Base-by-base conservation (phyloP, 345 rosid species). In the Melaleuca quinquenervia region DNA sequence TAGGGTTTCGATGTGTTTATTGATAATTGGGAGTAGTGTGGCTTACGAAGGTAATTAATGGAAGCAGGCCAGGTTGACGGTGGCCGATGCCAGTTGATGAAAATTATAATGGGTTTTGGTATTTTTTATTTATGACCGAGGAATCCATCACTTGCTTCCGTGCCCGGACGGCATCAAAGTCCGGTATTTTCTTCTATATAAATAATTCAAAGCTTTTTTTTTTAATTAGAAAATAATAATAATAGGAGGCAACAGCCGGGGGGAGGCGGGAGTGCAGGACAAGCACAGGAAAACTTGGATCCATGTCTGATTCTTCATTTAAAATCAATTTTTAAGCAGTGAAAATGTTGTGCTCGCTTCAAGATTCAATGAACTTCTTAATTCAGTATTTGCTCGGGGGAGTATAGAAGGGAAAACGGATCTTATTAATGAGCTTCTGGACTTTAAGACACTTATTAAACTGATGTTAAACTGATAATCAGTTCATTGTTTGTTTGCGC, bases 31-130 rank as follows among this genome's bases (percentile, higher is more conserved):
- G 91, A 70, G 18, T 0, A 70, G 78, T 16, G 84, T 22, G 89
- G 86, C 83, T 55, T 62, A 82, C 82, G 87, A 29, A 41, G 84
- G 90, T 56, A 83, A 90, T 90, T 85, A 91, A 91, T 90, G 26
- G 82, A 52, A 84, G 89, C 84, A n/a, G 90, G 90, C 89, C 13
- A 90, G 90, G 88, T 86, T 85, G 83, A 36, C 88, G 84, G 84
- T n/a, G 41, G 44, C 84, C 50, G 52, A 52, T 52, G 55, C 55
- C 88, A 84, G 6, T 54, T 70, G 78, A 70, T 70, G 78, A 70
- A 32, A 32, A 16, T 70, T 70, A 45, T 70, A 70, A 32, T 32
- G 24, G 78, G 24, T 8, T 64, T 27, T 27, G n/a, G n/a, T 55
- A 0, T 12, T 64, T 32, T 32, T 14, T 0, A 12, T 60, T 62